Conservation (phyloP, 768 basidiomycete species). For the Leucosporidium scottii region DNA sequence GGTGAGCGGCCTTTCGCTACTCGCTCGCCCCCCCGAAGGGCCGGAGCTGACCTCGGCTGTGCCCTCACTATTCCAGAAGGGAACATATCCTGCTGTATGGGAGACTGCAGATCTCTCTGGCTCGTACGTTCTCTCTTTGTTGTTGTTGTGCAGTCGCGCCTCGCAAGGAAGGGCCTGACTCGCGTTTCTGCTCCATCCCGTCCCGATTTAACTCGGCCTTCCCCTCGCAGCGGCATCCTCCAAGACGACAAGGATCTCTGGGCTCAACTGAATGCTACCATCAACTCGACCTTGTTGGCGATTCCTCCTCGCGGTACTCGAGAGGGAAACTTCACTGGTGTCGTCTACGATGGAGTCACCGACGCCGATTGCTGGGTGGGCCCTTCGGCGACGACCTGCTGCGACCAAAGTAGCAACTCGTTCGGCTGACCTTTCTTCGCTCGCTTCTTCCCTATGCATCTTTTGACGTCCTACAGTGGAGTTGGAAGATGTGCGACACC, state of each 20-base stretch:
- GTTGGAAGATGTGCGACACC: constrained; percentile 38
- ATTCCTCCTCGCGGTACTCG: constrained; percentile 39
- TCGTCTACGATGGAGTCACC: constrained; percentile 6
- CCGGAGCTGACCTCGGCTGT: neutral
- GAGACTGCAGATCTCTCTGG: constrained; percentile 20
- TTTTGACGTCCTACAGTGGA: constrained; percentile 3
- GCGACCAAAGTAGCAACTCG: too few relatives aligned
- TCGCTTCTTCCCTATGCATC: too few relatives aligned
- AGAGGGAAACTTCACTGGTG: constrained; percentile 39
- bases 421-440: too few relatives aligned
- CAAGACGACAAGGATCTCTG: neutral
- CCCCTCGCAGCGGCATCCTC: constrained; percentile 2
- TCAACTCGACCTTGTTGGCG: constrained; percentile 38
- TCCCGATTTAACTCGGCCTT: neutral
- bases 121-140: neutral
- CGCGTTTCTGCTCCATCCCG: neutral
- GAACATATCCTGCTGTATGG: constrained; percentile 22
- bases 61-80: neutral
- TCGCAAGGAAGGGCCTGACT: neutral
- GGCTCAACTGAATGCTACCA: constrained; percentile 33
- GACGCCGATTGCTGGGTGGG: constrained; percentile 19
- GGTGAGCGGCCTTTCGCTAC: too few relatives aligned
- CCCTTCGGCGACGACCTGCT: too few relatives aligned
- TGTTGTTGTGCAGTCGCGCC: neutral
- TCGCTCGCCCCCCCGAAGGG: too few relatives aligned